These are phyloP conservation scores for Torulaspora globosa DNA, from an alignment of 1,139 yeast species.

Conservation along the genomic window DNA sequence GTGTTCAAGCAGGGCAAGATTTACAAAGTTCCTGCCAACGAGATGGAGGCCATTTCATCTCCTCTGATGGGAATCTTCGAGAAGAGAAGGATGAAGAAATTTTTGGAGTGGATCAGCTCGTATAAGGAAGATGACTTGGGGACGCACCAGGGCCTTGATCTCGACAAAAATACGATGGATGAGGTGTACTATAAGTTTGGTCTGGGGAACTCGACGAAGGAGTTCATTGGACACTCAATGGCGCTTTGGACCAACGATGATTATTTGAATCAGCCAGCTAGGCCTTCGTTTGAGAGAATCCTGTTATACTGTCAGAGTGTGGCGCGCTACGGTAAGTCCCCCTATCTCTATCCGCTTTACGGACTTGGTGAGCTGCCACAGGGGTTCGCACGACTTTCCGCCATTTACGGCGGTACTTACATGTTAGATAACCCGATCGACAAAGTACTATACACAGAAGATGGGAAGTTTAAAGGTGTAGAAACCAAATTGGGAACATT, in stretches of 20 bases:
- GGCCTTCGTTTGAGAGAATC: conserved; percentile 87
- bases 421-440: conserved; percentile 97
- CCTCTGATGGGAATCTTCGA: conserved; percentile 95
- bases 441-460: conserved; percentile 69
- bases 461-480: conserved; percentile 77
- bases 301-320: conserved; percentile 84
- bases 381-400: conserved; percentile 95
- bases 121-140: conserved; percentile 73
- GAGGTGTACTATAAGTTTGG: conserved; percentile 88
- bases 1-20: conserved; percentile 85
- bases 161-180: conserved; percentile 88
- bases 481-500: conserved; percentile 89
- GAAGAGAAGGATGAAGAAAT: conserved; percentile 90
- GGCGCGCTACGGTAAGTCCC: conserved; percentile 93
- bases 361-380: conserved; percentile 98
- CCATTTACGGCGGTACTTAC: conserved; percentile 97
- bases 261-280: conserved; percentile 81
- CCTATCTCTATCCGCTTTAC: conserved; percentile 91
- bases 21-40: conserved; percentile 93
- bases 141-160: conserved; percentile 82
- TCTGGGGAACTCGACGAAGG: conserved; percentile 87
- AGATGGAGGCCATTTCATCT: conserved; percentile 84
- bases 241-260: conserved; percentile 95
- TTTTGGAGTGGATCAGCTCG: conserved; percentile 79
- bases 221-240: conserved; percentile 98